A percentile compares a stretch with the other conserved stretches of the same genome.
Conservation (phyloP, 805 yeast species). For the Lipomyces spencermartinsiae region DNA sequence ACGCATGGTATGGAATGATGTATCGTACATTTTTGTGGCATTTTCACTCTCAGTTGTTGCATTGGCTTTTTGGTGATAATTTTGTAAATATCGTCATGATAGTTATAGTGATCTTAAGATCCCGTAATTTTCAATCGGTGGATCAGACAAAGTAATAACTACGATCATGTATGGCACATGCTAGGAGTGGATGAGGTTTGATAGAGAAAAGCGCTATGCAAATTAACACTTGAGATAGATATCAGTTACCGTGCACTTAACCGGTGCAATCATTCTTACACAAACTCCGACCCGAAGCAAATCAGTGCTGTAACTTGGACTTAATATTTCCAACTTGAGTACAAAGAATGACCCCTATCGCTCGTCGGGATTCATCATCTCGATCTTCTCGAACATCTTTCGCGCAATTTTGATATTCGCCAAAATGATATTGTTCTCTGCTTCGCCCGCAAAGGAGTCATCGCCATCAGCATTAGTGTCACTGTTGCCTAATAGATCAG, state of each 20-base stretch:
- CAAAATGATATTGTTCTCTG: constrained; percentile 45
- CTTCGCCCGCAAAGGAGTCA: constrained; percentile 37
- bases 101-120: background rate
- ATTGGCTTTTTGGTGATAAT: background rate
- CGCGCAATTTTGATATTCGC: constrained; percentile 50
- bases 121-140: background rate
- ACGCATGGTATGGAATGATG: constrained; percentile 6
- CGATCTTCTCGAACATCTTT: constrained; percentile 50
- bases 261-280: no score
- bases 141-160: no score
- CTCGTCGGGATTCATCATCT: constrained; percentile 36
- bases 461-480: constrained; percentile 27
- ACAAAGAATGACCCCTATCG: background rate
- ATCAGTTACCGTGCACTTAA: no score
- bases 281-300: no score
- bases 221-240: no score
- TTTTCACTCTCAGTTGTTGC: background rate
- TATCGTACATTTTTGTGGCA: background rate
- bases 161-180: no score
- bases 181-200: no score
- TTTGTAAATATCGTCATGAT: background rate
- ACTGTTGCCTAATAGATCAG: background rate
- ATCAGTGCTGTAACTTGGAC: background rate
- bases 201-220: no score
- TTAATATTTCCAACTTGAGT: no score